A percentile compares a stretch with the other conserved stretches of the same genome.
These are phyloP conservation scores for Lavandula angustifolia DNA, from an alignment of 257 asterid species.

Conservation along the genomic window DNA sequence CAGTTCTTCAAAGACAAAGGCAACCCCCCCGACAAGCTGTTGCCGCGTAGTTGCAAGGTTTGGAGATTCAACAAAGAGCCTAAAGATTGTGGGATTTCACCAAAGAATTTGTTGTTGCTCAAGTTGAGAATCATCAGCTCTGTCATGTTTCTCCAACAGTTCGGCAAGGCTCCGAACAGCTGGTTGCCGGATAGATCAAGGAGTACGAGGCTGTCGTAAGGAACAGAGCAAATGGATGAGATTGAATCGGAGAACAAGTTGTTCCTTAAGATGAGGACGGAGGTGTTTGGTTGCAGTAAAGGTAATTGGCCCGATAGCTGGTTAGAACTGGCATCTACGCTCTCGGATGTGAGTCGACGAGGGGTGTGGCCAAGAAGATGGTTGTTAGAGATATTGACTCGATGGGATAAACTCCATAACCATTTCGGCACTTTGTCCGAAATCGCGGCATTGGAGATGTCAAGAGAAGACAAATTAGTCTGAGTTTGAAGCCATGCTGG, in stretches of 20 bases:
- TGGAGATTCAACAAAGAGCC: not conserved
- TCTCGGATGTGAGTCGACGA: no score
- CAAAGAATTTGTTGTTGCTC: conserved; percentile 24
- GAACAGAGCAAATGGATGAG: not conserved
- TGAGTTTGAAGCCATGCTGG: not conserved
- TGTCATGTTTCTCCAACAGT: not conserved
- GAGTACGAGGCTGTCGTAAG: not conserved
- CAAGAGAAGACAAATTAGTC: not conserved
- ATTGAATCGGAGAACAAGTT: no score
- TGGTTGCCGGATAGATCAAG: conserved; percentile 36
- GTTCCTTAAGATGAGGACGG: no score
- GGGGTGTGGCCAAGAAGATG: not conserved
- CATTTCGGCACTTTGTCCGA: no score
- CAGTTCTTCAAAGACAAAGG: not conserved
- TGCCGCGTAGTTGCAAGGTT: not conserved
- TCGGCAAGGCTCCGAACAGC: conserved; percentile 16
- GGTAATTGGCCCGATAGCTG: not conserved
- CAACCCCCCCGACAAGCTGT: not conserved
- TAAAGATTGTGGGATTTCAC: conserved; percentile 12
- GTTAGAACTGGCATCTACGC: not conserved
- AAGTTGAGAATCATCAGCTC: conserved; percentile 6
- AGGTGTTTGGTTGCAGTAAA: no score
- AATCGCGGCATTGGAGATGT: not conserved
- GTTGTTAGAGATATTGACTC: no score
- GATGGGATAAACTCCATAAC: no score